Evolutionary conservation across 1,284 basidiomycete species (phyloP), one percentile per base, ranked within the genome.

Genomic region (Ustilago loliicola): DNA sequence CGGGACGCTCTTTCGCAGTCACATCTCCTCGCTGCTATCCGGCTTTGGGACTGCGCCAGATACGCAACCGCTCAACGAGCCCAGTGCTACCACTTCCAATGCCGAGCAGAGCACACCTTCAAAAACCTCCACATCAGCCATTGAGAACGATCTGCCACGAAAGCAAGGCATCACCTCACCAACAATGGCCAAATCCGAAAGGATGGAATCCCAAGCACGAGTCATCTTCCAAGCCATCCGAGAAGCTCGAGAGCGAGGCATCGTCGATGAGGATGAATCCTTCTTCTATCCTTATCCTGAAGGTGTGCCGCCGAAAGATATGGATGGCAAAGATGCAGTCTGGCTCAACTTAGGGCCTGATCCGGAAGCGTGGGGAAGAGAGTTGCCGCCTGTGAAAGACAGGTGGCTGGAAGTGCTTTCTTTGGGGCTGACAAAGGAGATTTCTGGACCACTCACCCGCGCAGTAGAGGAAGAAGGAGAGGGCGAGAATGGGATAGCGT

Each of bases 211-310:
- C 45, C 76, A 78, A 53, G 65, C 72, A 45, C 67, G 76, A n/a
- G 65, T 74, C 62, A 74, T 78, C 60, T 67, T 67, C 19, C 67
- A 71, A 21, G 76, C 76, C 25, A 78, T 78, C 21, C 63, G 64
- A 5, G 66, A 69, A 42, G 71, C 76, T 27, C 67, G 76, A 3
- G 76, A 78, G 51, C 71, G 76, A 8, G 76, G 76, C 17, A 67
- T 68, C 2, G 61, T 71, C 55, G 72, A 78, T 38, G 68, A 78
- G 21, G 72, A 78, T 48, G 76, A 78, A 47, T 71, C 76, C 13
- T 78, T 78, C 76, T 74, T 78, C 68, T 63, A 74, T 55, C 72
- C 72, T 1, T 74, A 70, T 27, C 72, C 71, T 0, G 72, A 74
- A 30, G 68, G 72, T n/a, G 68, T 69, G 1, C 65, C 76, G 1